Evolutionary conservation across 495 filamentous ascomycete genomes (phyloP).

Genomic region (Xylaria sp.): DNA sequence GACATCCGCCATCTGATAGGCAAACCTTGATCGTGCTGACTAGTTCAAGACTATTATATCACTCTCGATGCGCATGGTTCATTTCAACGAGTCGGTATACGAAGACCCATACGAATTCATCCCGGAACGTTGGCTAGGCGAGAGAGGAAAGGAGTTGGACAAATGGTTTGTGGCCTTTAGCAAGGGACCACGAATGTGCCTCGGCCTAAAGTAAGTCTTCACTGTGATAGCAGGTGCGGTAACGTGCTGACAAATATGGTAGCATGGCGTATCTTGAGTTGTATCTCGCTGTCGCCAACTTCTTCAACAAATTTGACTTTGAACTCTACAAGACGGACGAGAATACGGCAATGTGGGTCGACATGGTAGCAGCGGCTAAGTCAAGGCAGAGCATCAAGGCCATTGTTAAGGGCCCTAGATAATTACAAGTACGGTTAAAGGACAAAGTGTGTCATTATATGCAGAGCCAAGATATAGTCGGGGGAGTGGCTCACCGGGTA

Average conservation of each 20-base stretch:
- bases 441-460: too few species aligned
- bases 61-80: conserved; percentile 10
- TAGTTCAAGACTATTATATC: conserved; percentile 16
- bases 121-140: conserved; percentile 20
- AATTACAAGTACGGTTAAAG: not conserved
- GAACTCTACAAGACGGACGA: conserved; percentile 6
- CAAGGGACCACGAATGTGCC: conserved; percentile 12
- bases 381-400: conserved; percentile 11
- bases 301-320: conserved; percentile 19
- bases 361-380: conserved; percentile 14
- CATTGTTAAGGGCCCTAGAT: conserved; percentile 11
- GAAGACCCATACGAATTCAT: conserved; percentile 6
- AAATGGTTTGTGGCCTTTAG: conserved; percentile 20
- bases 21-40: not conserved
- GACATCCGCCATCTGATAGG: not conserved
- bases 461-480: too few species aligned
- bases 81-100: conserved; percentile 8
- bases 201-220: conserved; percentile 16
- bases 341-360: conserved; percentile 14
- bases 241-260: not conserved
- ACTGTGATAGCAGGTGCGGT: not conserved
- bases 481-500: not conserved
- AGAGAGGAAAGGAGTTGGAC: conserved; percentile 14
- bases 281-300: conserved; percentile 20
- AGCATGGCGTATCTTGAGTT: conserved; percentile 17